Conservation (phyloP, 1,284 basidiomycete genomes). For the Moniliella sp. region DNA sequence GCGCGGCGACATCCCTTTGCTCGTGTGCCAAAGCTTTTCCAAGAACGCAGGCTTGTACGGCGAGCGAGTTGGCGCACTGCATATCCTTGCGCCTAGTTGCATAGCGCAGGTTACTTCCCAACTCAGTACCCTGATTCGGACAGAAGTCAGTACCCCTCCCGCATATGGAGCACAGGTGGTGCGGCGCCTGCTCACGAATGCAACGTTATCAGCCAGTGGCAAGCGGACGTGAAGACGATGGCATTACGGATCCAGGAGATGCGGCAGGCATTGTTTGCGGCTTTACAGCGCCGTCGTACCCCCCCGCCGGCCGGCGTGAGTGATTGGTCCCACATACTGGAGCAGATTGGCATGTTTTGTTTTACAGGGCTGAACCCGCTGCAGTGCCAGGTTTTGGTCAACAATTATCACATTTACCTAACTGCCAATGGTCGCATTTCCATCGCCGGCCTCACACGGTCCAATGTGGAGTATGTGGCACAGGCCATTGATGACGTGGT, state of each 20-base stretch:
- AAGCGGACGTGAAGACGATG: conserved; percentile 73
- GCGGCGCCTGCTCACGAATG: conserved; percentile 39
- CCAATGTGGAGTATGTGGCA: conserved; percentile 39
- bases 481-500: no score
- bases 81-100: conserved; percentile 11
- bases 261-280: conserved; percentile 54
- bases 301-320: no score
- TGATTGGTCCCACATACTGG: conserved; percentile 51
- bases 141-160: conserved; percentile 81
- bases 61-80: conserved; percentile 48
- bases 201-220: conserved; percentile 58
- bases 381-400: conserved; percentile 52
- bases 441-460: conserved; percentile 69
- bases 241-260: conserved; percentile 70
- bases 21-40: conserved; percentile 85
- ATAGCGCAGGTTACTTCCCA: conserved; percentile 37
- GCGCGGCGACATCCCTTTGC: conserved; percentile 46
- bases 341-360: conserved; percentile 29
- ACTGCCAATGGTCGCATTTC: conserved; percentile 64
- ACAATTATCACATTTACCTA: conserved; percentile 67
- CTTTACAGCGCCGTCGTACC: conserved; percentile 62
- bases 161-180: conserved; percentile 75
- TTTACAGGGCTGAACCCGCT: conserved; percentile 20
- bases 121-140: conserved; percentile 61
- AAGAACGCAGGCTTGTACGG: conserved; percentile 82